Evolutionary conservation across 2,329 filamentous ascomycete species (phyloP), one percentile per base, ranked within the genome.

Genomic region (Dactylellina parvicollis): DNA sequence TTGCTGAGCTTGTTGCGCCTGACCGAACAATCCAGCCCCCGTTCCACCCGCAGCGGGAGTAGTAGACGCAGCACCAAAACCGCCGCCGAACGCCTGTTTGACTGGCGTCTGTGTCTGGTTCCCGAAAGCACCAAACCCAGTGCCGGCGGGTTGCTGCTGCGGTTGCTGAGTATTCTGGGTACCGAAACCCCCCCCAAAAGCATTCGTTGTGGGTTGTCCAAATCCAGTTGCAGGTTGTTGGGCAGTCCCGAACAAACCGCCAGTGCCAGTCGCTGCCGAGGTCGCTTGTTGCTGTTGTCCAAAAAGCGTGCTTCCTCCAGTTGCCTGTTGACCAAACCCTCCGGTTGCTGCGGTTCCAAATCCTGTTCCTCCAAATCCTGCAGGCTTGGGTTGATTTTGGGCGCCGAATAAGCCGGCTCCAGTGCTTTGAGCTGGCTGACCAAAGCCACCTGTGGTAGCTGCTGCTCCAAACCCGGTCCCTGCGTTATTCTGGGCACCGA

Each of bases 171-270:
- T 20, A 46, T 75, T 75, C 42, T 77, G 70, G 65, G 20, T 57
- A 61, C 52, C 75, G 70, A 40, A 75, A 24, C 77, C 66, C 4
- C 50, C 14, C 77, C 60, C 54, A 56, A 66, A 65, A 1, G 60
- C 55, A 32, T 44, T 79, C 71, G 84, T 84, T 82, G 79, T 30
- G 24, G 75, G 74, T 54, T 76, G 76, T 26, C 80, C 81, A 57
- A 82, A 81, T 8, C 80, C 70, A 49, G 78, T 75, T 40, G 79
- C 77, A 70, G 76, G 77, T 67, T 59, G 77, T 70, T 82, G 81
- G 18, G 77, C 79, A 65, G 78, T 81, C 60, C 80, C 80, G 71
- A 82, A 82, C 5, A 82, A 64, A 34, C 83, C 82, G 32, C 82
- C 81, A 14, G 79, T 77, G 30, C 80, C 78, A 24, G 78, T 78